Conservation (phyloP, 768 basidiomycete species). For the Pisolithus tinctorius region DNA sequence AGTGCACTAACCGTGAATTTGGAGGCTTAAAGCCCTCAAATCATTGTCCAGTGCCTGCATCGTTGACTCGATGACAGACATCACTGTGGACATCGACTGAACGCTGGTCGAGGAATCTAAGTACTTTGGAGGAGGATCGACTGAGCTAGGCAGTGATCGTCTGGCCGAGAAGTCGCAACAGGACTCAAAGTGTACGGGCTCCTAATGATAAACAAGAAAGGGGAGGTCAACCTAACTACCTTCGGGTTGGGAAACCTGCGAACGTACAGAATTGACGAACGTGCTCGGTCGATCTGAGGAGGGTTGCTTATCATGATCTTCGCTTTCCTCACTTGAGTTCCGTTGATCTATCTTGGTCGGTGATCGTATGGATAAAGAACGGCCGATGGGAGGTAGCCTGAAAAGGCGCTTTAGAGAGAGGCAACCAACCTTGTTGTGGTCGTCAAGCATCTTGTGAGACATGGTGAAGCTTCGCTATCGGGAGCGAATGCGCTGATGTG, state of each 20-base stretch:
- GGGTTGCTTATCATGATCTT: constrained; percentile 1
- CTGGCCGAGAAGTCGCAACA: constrained; percentile 39
- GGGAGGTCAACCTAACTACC: constrained; percentile 6
- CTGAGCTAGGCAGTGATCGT: constrained; percentile 6
- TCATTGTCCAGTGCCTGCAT: constrained; percentile 45
- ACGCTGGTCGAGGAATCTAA: constrained; percentile 14
- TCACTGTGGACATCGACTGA: constrained; percentile 29
- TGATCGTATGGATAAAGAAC: neutral
- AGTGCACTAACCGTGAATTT: constrained; percentile 56
- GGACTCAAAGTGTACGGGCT: constrained; percentile 31
- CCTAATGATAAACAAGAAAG: neutral
- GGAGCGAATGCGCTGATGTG: constrained; percentile 4
- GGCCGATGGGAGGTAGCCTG: neutral
- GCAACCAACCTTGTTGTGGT: constrained; percentile 15
- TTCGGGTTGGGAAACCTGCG: neutral
- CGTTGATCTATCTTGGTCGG: neutral
- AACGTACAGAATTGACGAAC: neutral
- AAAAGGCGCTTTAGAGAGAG: constrained; percentile 17
- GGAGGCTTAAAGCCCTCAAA: constrained; percentile 58
- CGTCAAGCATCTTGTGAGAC: constrained; percentile 18
- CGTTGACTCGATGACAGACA: constrained; percentile 45
- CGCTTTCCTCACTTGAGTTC: neutral
- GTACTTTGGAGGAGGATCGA: constrained; percentile 40
- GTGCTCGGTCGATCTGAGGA: constrained; percentile 1
- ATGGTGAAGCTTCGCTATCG: constrained; percentile 11